phyloP scores from a whole-genome alignment of 345 rosid genomes.

The Isatis tinctoria region DNA sequence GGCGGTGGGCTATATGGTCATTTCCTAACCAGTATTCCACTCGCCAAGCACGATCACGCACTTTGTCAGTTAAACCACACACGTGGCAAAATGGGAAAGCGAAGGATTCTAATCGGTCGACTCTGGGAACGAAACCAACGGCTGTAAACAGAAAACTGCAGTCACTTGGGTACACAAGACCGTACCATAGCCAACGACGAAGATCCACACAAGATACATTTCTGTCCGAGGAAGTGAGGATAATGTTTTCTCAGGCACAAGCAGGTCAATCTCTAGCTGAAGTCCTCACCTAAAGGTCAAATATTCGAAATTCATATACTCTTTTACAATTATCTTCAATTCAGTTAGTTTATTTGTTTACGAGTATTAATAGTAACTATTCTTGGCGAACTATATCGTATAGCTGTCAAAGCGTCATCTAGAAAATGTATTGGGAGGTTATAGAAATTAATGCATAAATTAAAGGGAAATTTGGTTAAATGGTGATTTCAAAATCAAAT shows the following conservation, averaged over 20 bases:
- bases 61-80: neutral
- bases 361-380: neutral
- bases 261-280: neutral
- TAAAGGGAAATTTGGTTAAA: no score
- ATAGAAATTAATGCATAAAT: no score
- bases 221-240: neutral
- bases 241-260: neutral
- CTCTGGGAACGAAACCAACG: neutral
- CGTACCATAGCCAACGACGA: conserved; percentile 3
- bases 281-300: conserved; percentile 1
- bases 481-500: no score
- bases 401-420: conserved; percentile 18
- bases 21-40: neutral
- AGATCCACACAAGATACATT: neutral
- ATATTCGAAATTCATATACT: neutral
- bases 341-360: neutral
- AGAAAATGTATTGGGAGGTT: neutral
- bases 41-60: no score
- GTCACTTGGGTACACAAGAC: neutral
- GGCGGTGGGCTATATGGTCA: conserved; percentile 1
- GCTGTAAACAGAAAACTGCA: neutral
- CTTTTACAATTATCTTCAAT: neutral
- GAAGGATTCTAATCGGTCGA: neutral
- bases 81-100: neutral
- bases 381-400: neutral